Evolutionary conservation across 768 basidiomycete genomes (phyloP), one percentile per base, ranked within the genome.

Genomic region (Hirschioporus abietinus): DNA sequence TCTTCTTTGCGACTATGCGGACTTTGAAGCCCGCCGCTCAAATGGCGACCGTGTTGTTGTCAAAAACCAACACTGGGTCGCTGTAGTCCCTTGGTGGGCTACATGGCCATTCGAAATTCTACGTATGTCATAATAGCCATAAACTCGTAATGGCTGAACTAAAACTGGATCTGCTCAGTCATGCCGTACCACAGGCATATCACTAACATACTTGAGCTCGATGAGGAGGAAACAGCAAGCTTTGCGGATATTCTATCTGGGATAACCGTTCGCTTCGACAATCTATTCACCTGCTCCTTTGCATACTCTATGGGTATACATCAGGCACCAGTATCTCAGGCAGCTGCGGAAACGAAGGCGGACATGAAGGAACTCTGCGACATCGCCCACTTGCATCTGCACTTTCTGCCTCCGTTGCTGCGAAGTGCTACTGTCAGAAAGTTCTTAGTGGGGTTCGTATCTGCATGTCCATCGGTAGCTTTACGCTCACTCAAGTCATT

Each of bases 281-380:
- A 90, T 71, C 78, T 94, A 34, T 94, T 94, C 74, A 83, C 83
- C 7, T 94, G 92, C 74, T 90, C 93, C 0, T 97, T 96, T 76
- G 90, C 93, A 0, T 97, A 96, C 75, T 95, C 92, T 7, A 95
- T 96, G 93, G 95, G 95, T 36, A 84, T 96, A 61, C 95, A 96
- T 73, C 95, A 97, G 74, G 84, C 89, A 1, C 91, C 93, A 6
- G 72, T 86, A 1, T 86, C 89, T 9, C 70, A 71, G 15, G 66
- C 71, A 58, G 61, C 69, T n/a, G 64, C 70, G 36, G 60, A 61
- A 61, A 66, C 66, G 8, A 65, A 68, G 2, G 74, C 75, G 20
- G 75, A 78, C 10, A 77, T 79, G 12, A 81, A 85, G 52, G 79
- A 80, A 9, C 79, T 80, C 42, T 82, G 77, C 17, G 69, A 87